phyloP scores from a whole-genome alignment of 169 alveolate species.

The Amoebophrya sp. region DNA sequence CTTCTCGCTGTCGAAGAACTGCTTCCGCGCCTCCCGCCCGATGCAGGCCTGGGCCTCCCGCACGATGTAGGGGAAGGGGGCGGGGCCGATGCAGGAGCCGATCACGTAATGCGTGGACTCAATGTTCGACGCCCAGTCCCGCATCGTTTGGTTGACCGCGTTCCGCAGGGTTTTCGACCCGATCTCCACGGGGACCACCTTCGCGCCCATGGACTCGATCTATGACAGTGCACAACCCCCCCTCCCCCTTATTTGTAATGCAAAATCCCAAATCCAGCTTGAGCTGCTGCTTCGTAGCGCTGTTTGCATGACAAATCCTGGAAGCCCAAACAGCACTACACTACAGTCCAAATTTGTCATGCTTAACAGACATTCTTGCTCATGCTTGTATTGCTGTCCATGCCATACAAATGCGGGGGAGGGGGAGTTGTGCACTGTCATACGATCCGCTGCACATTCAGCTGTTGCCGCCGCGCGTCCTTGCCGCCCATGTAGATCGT shows the following conservation, averaged over 20 bases:
- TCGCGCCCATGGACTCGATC: no score
- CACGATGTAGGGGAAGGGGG: slow-evolving; percentile 50
- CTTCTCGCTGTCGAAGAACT: not conserved
- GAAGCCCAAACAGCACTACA: no score
- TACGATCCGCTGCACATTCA: slow-evolving; percentile 31
- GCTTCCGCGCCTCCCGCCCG: slow-evolving; percentile 44
- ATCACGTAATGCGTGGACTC: slow-evolving; percentile 49
- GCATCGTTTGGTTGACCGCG: slow-evolving; percentile 48
- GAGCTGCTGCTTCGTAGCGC: no score
- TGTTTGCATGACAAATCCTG: no score
- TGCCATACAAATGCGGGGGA: no score
- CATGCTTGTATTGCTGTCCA: no score
- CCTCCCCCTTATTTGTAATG: no score
- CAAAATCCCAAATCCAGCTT: no score
- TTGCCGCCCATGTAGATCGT: slow-evolving; percentile 36
- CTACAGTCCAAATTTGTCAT: no score
- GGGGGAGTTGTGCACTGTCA: no score
- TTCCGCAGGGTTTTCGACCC: slow-evolving; percentile 50
- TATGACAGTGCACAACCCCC: no score
- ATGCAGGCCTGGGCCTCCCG: slow-evolving; percentile 43
- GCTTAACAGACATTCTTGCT: no score
- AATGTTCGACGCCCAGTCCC: slow-evolving; percentile 50
- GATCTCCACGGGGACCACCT: slow-evolving; percentile 46
- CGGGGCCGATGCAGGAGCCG: slow-evolving; percentile 47
- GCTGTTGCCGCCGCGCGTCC: slow-evolving; percentile 32